Evolutionary conservation across 148 eudicot genomes (phyloP), one percentile per base, ranked within the genome.

Genomic region (Chenopodium suecicum): DNA sequence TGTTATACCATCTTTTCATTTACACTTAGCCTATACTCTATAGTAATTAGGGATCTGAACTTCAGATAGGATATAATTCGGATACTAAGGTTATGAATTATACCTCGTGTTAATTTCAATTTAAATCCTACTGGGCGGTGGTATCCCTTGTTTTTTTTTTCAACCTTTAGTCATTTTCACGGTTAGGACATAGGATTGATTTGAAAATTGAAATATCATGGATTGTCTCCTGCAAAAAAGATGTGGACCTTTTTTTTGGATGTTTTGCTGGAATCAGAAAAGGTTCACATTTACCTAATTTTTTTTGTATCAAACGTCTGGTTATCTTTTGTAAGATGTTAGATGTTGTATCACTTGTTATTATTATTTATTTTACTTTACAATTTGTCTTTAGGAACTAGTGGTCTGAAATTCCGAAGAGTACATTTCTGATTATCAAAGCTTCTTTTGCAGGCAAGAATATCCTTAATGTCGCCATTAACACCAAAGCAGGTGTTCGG

Each of bases 401-500:
- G 73, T 50, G 23, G 48, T 62, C 6, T 58, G 63, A 58, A 50
- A 50, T 50, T 71, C 20, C 22, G 48, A 32, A 75, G 8, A 1
- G 17, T 41, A 47, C 44, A n/a, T n/a, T 70, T 47, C 78, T 78
- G 74, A 46, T 29, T 64, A 23, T 70, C 32, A 41, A 74, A 2
- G 20, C 16, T 37, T 4, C 12, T 72, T 84, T 77, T 77, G 78
- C 86, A 84, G 86, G 84, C n/a, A 72, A 77, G 75, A 81, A 81
- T 77, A 23, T 31, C 25, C 81, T 84, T 44, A 73, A 81, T 58
- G 73, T 84, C 56, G n/a, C 63, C 69, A 70, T 78, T 1, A 62
- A 46, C 60, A 82, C 88, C 54, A 83, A 80, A 62, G 66, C 80
- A 3, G 78, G 82, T 73, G 25, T 80, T 47, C 91, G 84, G 23